phyloP scores from a whole-genome alignment of 805 yeast species.

The Candida andamanensis region DNA sequence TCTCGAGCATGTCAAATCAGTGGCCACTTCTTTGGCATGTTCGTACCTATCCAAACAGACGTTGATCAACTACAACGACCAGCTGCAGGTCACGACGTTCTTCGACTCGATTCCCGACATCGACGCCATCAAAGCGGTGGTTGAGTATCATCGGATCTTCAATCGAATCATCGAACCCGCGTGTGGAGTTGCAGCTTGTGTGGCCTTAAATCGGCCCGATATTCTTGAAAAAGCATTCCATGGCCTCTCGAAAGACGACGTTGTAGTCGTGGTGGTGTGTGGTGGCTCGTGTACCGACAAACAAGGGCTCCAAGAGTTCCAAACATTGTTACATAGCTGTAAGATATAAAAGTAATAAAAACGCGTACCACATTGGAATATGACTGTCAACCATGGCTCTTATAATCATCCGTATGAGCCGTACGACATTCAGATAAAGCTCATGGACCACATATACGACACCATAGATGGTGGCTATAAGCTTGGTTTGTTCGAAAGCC shows the following conservation, averaged over 20 bases:
- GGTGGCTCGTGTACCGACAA: slow-evolving; percentile 22
- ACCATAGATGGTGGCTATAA: slow-evolving; percentile 51
- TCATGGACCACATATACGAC: slow-evolving; percentile 73
- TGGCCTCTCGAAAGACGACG: slow-evolving; percentile 16
- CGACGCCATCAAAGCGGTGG: slow-evolving; percentile 21
- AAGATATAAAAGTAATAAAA: slow-evolving; percentile 5
- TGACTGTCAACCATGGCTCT: slow-evolving; percentile 1
- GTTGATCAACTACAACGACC: slow-evolving; percentile 14
- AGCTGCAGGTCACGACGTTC: slow-evolving; percentile 13
- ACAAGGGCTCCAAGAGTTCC: slow-evolving; percentile 11
- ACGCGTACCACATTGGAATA: neutral
- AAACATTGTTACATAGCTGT: slow-evolving; percentile 7
- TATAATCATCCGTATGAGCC: slow-evolving; percentile 81
- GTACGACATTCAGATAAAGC: slow-evolving; percentile 67
- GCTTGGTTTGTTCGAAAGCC: slow-evolving; percentile 83
- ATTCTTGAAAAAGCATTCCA: slow-evolving; percentile 13
- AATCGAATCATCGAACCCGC: slow-evolving; percentile 26
- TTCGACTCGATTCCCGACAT: slow-evolving; percentile 20
- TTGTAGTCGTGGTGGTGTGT: slow-evolving; percentile 24
- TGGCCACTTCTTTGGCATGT: slow-evolving; percentile 25
- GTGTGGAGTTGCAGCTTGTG: slow-evolving; percentile 27
- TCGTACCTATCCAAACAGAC: slow-evolving; percentile 22
- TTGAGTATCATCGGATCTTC: slow-evolving; percentile 18
- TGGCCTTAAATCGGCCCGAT: slow-evolving; percentile 15
- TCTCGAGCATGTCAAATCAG: slow-evolving; percentile 18